Evolutionary conservation across 208 protist genomes (phyloP).

Genomic region (Leishmania mexicana): DNA sequence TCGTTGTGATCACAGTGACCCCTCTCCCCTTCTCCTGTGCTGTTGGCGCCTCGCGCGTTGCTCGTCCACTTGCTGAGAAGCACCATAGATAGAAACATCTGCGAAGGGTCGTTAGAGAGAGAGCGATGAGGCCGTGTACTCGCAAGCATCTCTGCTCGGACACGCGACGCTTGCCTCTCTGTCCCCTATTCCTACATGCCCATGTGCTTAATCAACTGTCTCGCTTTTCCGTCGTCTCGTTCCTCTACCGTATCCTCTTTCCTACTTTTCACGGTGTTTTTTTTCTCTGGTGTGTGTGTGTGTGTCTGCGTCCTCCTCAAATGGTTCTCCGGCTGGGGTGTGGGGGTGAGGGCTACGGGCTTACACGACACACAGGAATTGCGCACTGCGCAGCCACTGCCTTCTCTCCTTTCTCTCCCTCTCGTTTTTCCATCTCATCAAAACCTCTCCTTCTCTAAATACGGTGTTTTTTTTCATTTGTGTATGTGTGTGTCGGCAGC

Average conservation of each 20-base stretch:
- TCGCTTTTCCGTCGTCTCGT: neutral
- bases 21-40: neutral
- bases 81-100: neutral
- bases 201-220: neutral
- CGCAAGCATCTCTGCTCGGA: neutral
- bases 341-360: neutral
- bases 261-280: neutral
- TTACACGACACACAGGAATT: neutral
- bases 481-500: neutral
- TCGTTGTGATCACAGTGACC: neutral
- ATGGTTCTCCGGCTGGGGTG: neutral
- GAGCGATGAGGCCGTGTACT: neutral
- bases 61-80: neutral
- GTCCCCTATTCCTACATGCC: neutral
- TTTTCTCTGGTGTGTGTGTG: neutral
- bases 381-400: neutral
- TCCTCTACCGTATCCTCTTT: neutral
- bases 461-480: neutral
- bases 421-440: slow-evolving; percentile 1
- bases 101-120: neutral
- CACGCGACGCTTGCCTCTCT: neutral
- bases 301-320: neutral
- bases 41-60: neutral
- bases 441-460: neutral
- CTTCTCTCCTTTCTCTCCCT: neutral